phyloP scores from a whole-genome alignment of 2,329 filamentous ascomycete genomes.

The Periglandula ipomoeae region DNA sequence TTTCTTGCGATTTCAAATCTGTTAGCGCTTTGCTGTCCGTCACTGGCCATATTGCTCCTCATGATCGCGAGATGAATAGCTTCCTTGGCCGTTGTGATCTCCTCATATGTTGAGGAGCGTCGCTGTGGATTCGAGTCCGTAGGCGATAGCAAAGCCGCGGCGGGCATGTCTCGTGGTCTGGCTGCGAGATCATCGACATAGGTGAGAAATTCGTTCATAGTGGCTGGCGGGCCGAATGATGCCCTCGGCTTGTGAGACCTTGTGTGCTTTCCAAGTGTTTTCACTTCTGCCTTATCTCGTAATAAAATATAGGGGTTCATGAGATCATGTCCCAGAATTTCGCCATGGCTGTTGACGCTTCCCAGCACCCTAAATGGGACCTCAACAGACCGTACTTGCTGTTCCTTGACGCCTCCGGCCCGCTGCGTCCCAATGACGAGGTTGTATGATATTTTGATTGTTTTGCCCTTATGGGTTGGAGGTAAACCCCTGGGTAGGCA shows the following conservation, averaged over 20 bases:
- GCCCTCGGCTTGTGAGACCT: conserved; percentile 19
- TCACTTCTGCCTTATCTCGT: conserved; percentile 67
- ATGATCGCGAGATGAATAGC: conserved; percentile 87
- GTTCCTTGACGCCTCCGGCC: conserved; percentile 65
- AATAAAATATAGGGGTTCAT: conserved; percentile 91
- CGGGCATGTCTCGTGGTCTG: conserved; percentile 43
- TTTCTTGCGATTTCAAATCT: conserved; percentile 92
- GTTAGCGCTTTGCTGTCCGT: conserved; percentile 73
- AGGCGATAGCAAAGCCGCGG: conserved; percentile 60
- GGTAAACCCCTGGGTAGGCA: conserved; percentile 81
- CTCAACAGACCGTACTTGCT: conserved; percentile 83
- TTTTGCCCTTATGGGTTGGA: conserved; percentile 81
- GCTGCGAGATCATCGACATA: conserved; percentile 71
- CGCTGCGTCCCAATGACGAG: conserved; percentile 87
- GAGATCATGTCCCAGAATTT: conserved; percentile 85
- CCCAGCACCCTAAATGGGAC: conserved; percentile 89
- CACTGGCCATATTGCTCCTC: conserved; percentile 60
- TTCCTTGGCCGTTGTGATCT: conserved; percentile 61
- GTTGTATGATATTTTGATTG: conserved; percentile 88
- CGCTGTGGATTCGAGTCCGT: conserved; percentile 50
- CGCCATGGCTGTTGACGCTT: conserved; percentile 81
- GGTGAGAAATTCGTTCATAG: conserved; percentile 58
- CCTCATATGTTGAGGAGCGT: conserved; percentile 45
- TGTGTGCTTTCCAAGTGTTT: conserved; percentile 25
- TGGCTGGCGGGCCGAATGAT: conserved; percentile 23